phyloP scores from a whole-genome alignment of 2,329 filamentous ascomycete species.

The Chrysoporthe deuterocubensis region DNA sequence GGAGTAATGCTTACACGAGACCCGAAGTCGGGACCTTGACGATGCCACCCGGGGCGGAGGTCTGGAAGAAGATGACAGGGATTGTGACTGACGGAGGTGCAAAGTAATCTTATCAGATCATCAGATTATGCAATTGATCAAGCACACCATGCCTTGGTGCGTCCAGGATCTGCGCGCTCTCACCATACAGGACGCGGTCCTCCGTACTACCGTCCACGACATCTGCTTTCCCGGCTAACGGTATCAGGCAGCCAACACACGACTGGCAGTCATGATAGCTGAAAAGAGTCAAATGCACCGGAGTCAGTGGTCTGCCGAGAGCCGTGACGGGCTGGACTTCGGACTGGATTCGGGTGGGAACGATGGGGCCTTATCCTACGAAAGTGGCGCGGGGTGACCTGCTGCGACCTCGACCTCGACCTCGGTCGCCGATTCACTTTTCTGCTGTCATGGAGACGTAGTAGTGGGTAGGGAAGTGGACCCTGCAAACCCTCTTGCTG shows the following conservation, averaged over 20 bases:
- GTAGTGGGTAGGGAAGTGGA: not conserved
- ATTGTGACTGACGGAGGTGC: not conserved
- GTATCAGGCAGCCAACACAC: not conserved
- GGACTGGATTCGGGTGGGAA: not conserved
- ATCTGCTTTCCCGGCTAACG: not conserved
- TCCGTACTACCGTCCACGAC: not conserved
- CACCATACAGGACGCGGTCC: not conserved
- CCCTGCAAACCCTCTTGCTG: slow-evolving; percentile 2
- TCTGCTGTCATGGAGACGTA: not conserved
- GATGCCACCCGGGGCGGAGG: not conserved
- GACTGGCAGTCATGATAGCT: not conserved
- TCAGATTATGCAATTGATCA: slow-evolving; percentile 8
- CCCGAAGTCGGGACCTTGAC: slow-evolving; percentile 1
- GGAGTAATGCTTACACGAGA: not conserved
- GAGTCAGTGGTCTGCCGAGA: not conserved
- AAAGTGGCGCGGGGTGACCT: slow-evolving; percentile 6
- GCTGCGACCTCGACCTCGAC: not conserved
- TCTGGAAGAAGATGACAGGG: slow-evolving; percentile 4
- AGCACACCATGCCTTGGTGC: slow-evolving; percentile 6
- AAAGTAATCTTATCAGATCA: slow-evolving; percentile 10
- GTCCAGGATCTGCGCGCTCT: not conserved
- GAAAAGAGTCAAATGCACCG: not conserved
- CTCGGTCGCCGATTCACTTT: not conserved
- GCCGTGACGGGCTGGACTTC: not conserved
- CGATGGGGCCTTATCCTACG: slow-evolving; percentile 2